Percentiles rank a stretch among this genome's conserved stretches.
Evolutionary conservation across 345 rosid species (phyloP).

Genomic region (Acer saccharum): DNA sequence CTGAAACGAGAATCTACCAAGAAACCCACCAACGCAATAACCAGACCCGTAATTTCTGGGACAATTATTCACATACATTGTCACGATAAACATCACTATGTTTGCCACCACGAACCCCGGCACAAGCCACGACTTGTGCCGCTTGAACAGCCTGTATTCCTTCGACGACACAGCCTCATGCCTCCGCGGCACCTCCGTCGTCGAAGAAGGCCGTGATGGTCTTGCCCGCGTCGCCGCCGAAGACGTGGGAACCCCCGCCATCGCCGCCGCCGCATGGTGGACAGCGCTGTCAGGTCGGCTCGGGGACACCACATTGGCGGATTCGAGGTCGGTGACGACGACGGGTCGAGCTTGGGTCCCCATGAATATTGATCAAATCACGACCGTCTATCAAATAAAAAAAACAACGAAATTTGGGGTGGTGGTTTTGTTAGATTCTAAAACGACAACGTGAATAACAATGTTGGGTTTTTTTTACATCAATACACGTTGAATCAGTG

Average conservation of each 20-base stretch:
- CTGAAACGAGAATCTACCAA: slow-evolving; percentile 89
- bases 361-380: slow-evolving; percentile 20
- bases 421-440: neutral
- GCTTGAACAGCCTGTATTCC: slow-evolving; percentile 56
- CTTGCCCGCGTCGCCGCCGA: neutral
- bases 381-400: neutral
- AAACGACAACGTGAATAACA: neutral
- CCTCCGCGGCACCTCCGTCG: slow-evolving; percentile 17
- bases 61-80: slow-evolving; percentile 87
- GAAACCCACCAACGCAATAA: slow-evolving; percentile 54
- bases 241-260: slow-evolving; percentile 20
- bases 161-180: slow-evolving; percentile 7
- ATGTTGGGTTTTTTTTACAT: neutral
- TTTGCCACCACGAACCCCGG: slow-evolving; percentile 71
- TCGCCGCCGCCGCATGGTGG: slow-evolving; percentile 9
- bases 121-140: slow-evolving; percentile 78
- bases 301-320: slow-evolving; percentile 46
- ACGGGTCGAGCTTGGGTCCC: slow-evolving; percentile 13
- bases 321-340: slow-evolving; percentile 27
- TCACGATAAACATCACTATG: slow-evolving; percentile 47
- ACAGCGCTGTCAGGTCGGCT: slow-evolving; percentile 12
- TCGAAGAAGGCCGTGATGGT: slow-evolving; percentile 10
- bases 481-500: neutral
- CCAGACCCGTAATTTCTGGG: slow-evolving; percentile 49
- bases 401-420: neutral